phyloP scores from a whole-genome alignment of 2,329 filamentous ascomycete species.

The Pseudonectria buxi region DNA sequence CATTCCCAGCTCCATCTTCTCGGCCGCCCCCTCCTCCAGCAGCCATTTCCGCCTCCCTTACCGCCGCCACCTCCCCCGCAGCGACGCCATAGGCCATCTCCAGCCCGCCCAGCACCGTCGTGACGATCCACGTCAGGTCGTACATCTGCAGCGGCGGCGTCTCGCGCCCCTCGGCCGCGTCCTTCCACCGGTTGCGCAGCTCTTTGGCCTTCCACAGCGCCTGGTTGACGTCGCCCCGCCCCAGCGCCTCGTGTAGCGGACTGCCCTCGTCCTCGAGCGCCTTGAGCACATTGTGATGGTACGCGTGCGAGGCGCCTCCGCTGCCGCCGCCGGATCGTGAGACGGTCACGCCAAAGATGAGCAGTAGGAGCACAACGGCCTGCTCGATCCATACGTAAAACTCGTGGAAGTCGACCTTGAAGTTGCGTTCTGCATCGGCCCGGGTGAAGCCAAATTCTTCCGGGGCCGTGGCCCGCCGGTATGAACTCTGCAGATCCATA shows the following conservation, averaged over 20 bases:
- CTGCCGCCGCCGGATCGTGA: constrained; percentile 19
- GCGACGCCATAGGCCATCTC: constrained; percentile 51
- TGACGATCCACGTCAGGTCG: constrained; percentile 54
- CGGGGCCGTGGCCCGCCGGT: constrained; percentile 41
- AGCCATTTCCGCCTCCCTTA: constrained; percentile 37
- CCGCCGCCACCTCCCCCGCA: constrained; percentile 34
- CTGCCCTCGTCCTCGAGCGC: constrained; percentile 51
- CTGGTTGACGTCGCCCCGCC: constrained; percentile 45
- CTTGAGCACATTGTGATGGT: constrained; percentile 63
- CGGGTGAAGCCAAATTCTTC: constrained; percentile 27
- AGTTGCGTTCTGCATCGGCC: constrained; percentile 56
- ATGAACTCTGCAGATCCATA: constrained; percentile 51
- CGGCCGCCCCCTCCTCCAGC: constrained; percentile 1
- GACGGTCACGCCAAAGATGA: constrained; percentile 53
- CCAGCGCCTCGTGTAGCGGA: constrained; percentile 51
- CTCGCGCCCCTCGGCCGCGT: constrained; percentile 44
- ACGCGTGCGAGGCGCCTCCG: constrained; percentile 39
- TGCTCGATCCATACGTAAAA: constrained; percentile 69
- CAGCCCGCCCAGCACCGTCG: constrained; percentile 50
- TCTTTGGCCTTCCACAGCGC: constrained; percentile 62
- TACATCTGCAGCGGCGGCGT: constrained; percentile 48
- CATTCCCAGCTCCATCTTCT: constrained; percentile 4
- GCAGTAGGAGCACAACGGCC: constrained; percentile 60
- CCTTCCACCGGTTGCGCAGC: constrained; percentile 66
- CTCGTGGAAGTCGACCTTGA: constrained; percentile 73